These are phyloP conservation scores for Alternaria brassicicola DNA, from an alignment of 2,329 filamentous ascomycete genomes.

Conservation along the genomic window DNA sequence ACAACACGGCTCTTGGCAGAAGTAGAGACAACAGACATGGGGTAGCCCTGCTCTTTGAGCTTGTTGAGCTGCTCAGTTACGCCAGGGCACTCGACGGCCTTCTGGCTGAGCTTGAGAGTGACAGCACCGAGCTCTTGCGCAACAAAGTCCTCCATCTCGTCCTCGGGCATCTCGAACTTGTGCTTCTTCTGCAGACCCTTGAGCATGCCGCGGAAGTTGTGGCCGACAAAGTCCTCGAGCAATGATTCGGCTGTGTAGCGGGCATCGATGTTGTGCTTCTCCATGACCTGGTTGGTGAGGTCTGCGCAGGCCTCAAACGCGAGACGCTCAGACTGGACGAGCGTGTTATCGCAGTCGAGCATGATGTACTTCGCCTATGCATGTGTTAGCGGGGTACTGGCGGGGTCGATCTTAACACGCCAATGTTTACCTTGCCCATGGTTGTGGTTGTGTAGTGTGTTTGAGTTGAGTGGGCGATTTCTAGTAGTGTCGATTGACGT, in stretches of 20 bases:
- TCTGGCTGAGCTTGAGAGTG: conserved; percentile 75
- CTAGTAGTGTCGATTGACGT: conserved; percentile 28
- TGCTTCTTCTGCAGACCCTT: conserved; percentile 74
- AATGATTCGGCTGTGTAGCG: conserved; percentile 80
- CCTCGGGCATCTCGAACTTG: conserved; percentile 70
- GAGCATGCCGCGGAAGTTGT: conserved; percentile 96
- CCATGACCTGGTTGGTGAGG: conserved; percentile 84
- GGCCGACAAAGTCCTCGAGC: conserved; percentile 86
- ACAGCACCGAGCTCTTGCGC: conserved; percentile 80
- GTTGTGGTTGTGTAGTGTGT: conserved; percentile 22
- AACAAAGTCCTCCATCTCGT: conserved; percentile 77
- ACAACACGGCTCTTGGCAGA: conserved; percentile 78
- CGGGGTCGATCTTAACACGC: conserved; percentile 18
- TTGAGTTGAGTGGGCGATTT: conserved; percentile 13
- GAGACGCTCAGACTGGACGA: conserved; percentile 87
- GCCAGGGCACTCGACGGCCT: conserved; percentile 71
- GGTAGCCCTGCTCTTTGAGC: conserved; percentile 69
- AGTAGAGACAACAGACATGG: conserved; percentile 79
- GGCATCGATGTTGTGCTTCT: conserved; percentile 65
- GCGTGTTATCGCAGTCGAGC: conserved; percentile 79
- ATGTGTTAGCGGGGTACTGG: conserved; percentile 27
- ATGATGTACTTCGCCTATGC: conserved; percentile 57
- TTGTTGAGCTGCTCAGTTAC: conserved; percentile 71
- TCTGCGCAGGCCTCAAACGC: conserved; percentile 91
- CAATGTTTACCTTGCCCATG: conserved; percentile 41